Evolutionary conservation across 371 early-diverging fungal species (phyloP), one percentile per base, ranked within the genome.

Genomic region (Mucor plumbeus): DNA sequence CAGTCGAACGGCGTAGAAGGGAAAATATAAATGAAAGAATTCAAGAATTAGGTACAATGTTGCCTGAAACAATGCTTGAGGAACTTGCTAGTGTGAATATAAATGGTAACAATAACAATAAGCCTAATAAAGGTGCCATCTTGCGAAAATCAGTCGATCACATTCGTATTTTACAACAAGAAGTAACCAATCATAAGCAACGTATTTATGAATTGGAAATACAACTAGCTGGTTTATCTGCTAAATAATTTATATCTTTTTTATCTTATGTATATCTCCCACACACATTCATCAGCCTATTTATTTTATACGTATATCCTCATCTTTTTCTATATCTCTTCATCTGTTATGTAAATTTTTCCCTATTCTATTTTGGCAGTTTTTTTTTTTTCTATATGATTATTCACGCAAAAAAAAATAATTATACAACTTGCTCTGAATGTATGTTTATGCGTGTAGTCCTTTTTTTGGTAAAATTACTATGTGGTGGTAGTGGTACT

Each of bases 11-110:
- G 63, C 88, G 99, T 54, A 85, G 99, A 56, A 88, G 99, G 41
- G 99, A 98, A 73, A 95, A 95, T 79, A 98, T 98, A 80, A 98
- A 98, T 77, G 98, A 97, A 71, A 92, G 94, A 69, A 98, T 98
- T 67, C 94, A 96, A 71, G 97, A 97, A 77, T 82, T 98, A 59
- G 87, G 89, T n/a, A 85, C 85, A 6, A 79, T 98, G 65, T 78
- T 98, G 39, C 99, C 99, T 31, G 91, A 88, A 39, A 55, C 72
- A 40, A 87, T 87, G 77, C 72, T 85, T 44, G 94, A 91, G 61
- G 80, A 78, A 36, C 78, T 80, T 62, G 86, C 82, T 64, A 66
- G 54, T 13, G 53, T 53, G 14, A 63, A 59, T 13, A 19, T 61
- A 35, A 63, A 68, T 62, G 74, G 68, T n/a, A 85, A 80, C 64